Conservation (phyloP, 2,329 filamentous ascomycete genomes). For the Pseudopithomyces maydicus region DNA sequence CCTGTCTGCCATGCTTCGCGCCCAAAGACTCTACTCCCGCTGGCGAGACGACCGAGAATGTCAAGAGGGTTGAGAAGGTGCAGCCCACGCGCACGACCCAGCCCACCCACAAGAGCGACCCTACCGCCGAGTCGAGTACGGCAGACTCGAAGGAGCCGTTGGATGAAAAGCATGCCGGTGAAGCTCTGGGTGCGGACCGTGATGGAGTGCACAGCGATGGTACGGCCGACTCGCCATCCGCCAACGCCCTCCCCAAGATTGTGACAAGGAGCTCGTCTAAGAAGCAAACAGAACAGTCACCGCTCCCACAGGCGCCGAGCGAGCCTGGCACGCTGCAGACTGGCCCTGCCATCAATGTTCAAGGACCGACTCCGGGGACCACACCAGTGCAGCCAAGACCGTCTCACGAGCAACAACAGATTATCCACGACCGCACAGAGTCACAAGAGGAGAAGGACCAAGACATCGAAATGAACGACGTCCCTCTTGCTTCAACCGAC, state of each 20-base stretch:
- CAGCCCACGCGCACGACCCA: slow-evolving; percentile 51
- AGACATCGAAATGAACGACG: slow-evolving; percentile 69
- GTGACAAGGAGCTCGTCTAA: slow-evolving; percentile 40
- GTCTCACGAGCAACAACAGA: slow-evolving; percentile 43
- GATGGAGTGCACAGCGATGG: slow-evolving; percentile 30
- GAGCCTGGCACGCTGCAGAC: slow-evolving; percentile 42
- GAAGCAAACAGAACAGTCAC: slow-evolving; percentile 35
- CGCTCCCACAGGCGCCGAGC: slow-evolving; percentile 29
- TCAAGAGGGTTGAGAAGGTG: slow-evolving; percentile 47
- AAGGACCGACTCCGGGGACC: slow-evolving; percentile 53
- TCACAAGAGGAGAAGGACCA: slow-evolving; percentile 56
- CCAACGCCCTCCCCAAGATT: slow-evolving; percentile 30
- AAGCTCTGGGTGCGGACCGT: slow-evolving; percentile 24
- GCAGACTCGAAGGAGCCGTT: slow-evolving; percentile 52
- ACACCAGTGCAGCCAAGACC: slow-evolving; percentile 39
- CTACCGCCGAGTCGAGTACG: slow-evolving; percentile 50
- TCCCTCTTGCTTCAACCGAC: slow-evolving; percentile 58
- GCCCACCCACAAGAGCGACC: slow-evolving; percentile 49
- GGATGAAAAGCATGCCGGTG: slow-evolving; percentile 49
- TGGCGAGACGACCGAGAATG: slow-evolving; percentile 49
- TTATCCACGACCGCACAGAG: slow-evolving; percentile 57
- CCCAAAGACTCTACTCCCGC: slow-evolving; percentile 61
- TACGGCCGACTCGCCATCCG: slow-evolving; percentile 29
- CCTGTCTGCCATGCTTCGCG: slow-evolving; percentile 70
- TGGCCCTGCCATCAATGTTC: slow-evolving; percentile 48